phyloP scores from a whole-genome alignment of 2,329 filamentous ascomycete species.

The Aphanocladium album region DNA sequence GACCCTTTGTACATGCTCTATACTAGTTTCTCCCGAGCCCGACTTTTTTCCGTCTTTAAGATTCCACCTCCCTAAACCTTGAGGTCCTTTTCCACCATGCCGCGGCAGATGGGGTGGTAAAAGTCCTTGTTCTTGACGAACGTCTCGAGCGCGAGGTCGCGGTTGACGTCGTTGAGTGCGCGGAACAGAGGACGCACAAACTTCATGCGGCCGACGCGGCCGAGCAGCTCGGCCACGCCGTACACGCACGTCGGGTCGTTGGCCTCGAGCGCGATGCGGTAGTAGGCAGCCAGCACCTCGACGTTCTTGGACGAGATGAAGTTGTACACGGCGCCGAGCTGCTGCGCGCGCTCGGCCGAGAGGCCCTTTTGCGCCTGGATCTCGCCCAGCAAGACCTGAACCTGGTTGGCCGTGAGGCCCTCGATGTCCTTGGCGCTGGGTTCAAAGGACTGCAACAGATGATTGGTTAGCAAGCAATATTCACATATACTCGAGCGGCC shows the following conservation, averaged over 20 bases:
- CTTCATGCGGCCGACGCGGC: slow-evolving; percentile 90
- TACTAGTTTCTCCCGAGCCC: neutral
- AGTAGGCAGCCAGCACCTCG: slow-evolving; percentile 78
- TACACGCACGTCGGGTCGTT: slow-evolving; percentile 64
- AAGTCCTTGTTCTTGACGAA: slow-evolving; percentile 87
- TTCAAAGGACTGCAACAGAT: slow-evolving; percentile 44
- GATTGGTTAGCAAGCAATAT: slow-evolving; percentile 22
- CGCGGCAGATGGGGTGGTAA: slow-evolving; percentile 89
- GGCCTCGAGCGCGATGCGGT: slow-evolving; percentile 71
- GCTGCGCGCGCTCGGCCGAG: slow-evolving; percentile 57
- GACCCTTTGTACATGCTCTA: neutral
- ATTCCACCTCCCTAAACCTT: slow-evolving; percentile 27
- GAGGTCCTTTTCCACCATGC: slow-evolving; percentile 82
- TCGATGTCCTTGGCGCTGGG: slow-evolving; percentile 66
- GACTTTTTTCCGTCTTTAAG: too few species aligned
- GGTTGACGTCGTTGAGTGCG: slow-evolving; percentile 68
- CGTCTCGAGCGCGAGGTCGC: slow-evolving; percentile 68
- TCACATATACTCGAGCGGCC: too few species aligned
- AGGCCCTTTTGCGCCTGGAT: slow-evolving; percentile 63
- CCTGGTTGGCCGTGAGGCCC: slow-evolving; percentile 77
- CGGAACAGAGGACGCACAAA: slow-evolving; percentile 85
- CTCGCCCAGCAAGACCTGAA: slow-evolving; percentile 82
- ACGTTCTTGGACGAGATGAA: slow-evolving; percentile 74
- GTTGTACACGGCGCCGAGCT: slow-evolving; percentile 71
- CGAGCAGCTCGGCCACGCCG: slow-evolving; percentile 69